Base-by-base conservation (phyloP, 306 rosid genomes). In the Macrotyloma uniflorum region DNA sequence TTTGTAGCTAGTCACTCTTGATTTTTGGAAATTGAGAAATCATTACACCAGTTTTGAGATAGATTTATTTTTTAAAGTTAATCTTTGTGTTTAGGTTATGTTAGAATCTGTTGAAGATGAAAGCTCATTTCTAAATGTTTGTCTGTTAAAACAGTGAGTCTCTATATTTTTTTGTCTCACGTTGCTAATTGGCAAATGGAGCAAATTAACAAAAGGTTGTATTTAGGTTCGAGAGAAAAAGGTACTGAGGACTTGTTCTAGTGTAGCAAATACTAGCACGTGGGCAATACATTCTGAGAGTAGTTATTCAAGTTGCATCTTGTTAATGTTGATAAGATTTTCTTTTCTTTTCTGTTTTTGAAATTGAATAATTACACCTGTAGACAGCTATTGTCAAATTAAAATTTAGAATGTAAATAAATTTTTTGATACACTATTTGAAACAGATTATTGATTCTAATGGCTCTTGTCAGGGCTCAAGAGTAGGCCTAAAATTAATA, bases 401-500 rank as follows among this genome's bases (percentile, higher is more conserved):
- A 42, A 19, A 47, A 68, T 76, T 62, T 61, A 16, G 66, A 32
- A 36, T 36, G 63, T 6, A 28, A 68, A 59, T 66, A 74, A 15
- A 49, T 79, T 83, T 59, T 67, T 65, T 20, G 22, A 49, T 50
- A 2, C 32, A 38, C 45, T 57, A 51, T 59, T 63, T 62, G 63
- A 67, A 51, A 36, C 70, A 59, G 20, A 46, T 62, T 35, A 45
- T 70, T 70, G 46, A 22, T 65, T 51, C 22, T 75, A 61, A 40
- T 30, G 50, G 19, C 59, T 11, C 54, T 66, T n/a, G 73, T 54
- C 49, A 80, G 45, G 67, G 22, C 54, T 51, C 57, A 80, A 38
- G 46, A 49, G 68, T 68, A 59, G 78, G 84, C 30, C 54, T 50
- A 61, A 70, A 78, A 46, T 75, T 24, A 42, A 66, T 63, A 20